phyloP scores from a whole-genome alignment of 805 yeast species.

The Wickerhamiella alocasiicola region DNA sequence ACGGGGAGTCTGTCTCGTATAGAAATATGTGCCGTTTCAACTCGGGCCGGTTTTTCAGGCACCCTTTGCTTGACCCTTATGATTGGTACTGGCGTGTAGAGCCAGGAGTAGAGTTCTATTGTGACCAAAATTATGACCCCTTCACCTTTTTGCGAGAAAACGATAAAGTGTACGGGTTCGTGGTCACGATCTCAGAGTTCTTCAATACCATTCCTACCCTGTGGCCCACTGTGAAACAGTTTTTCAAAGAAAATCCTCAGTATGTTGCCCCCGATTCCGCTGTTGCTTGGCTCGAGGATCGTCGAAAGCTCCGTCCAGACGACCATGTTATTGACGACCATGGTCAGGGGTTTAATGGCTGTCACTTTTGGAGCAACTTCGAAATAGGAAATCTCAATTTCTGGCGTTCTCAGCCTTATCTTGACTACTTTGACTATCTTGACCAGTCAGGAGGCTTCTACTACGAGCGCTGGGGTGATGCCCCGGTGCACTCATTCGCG shows the following conservation, averaged over 20 bases:
- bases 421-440: constrained; percentile 50
- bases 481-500: constrained; percentile 75
- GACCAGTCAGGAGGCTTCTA: constrained; percentile 71
- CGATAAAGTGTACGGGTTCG: constrained; percentile 75
- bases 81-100: constrained; percentile 94
- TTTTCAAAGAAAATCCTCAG: constrained; percentile 44
- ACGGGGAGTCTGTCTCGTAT: constrained; percentile 55
- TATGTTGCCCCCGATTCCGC: constrained; percentile 53
- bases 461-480: constrained; percentile 95
- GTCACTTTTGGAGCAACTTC: constrained; percentile 83
- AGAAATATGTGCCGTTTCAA: constrained; percentile 95
- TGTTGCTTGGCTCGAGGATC: constrained; percentile 43
- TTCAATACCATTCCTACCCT: constrained; percentile 74
- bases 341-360: constrained; percentile 52
- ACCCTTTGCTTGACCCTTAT: constrained; percentile 54
- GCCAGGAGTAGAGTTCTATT: constrained; percentile 77
- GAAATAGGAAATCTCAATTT: constrained; percentile 67
- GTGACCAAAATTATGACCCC: constrained; percentile 65
- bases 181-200: constrained; percentile 72
- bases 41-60: constrained; percentile 80
- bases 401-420: constrained; percentile 60
- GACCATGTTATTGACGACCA: constrained; percentile 35
- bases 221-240: constrained; percentile 62
- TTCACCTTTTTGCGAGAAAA: constrained; percentile 67
- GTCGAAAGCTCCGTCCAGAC: constrained; percentile 32